Percentiles rank a stretch among this genome's conserved stretches.
Conservation (phyloP, 352 stramenopile species). For the Pythium rhizo-oryzae region DNA sequence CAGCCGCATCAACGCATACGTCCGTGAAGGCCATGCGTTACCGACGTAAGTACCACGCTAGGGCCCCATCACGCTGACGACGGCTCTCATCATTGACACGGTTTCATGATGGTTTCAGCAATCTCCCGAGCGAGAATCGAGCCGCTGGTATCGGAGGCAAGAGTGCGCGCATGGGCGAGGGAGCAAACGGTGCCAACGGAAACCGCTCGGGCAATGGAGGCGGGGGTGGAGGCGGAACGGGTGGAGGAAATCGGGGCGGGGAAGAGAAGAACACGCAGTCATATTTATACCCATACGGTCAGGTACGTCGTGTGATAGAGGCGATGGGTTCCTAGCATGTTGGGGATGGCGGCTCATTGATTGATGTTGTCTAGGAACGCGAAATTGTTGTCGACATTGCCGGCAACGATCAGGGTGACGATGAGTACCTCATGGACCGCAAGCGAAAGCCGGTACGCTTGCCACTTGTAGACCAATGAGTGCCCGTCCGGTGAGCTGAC, state of each 20-base stretch:
- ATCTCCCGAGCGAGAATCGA: slow-evolving; percentile 87
- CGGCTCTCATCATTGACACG: not conserved
- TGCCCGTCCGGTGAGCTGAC: not conserved
- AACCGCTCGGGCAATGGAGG: slow-evolving; percentile 29
- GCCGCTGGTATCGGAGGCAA: slow-evolving; percentile 77
- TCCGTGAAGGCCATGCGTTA: slow-evolving; percentile 73
- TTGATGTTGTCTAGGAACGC: slow-evolving; percentile 41
- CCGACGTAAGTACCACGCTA: slow-evolving; percentile 41
- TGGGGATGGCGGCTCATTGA: not conserved
- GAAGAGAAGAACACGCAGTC: slow-evolving; percentile 76
- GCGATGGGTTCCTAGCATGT: not conserved
- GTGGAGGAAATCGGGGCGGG: slow-evolving; percentile 37
- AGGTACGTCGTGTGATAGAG: slow-evolving; percentile 33
- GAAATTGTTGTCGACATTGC: slow-evolving; percentile 89
- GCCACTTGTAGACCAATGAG: not conserved
- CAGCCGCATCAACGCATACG: slow-evolving; percentile 75
- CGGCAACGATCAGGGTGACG: slow-evolving; percentile 68
- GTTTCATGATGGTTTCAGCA: slow-evolving; percentile 33
- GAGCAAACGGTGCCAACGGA: slow-evolving; percentile 39
- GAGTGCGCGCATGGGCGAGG: slow-evolving; percentile 46
- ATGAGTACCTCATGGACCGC: slow-evolving; percentile 80
- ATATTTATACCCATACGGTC: slow-evolving; percentile 83
- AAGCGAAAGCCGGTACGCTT: slow-evolving; percentile 63
- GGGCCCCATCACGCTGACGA: not conserved
- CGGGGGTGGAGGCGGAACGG: slow-evolving; percentile 35